phyloP scores from a whole-genome alignment of 1,284 basidiomycete species.

The Malassezia pachydermatis region DNA sequence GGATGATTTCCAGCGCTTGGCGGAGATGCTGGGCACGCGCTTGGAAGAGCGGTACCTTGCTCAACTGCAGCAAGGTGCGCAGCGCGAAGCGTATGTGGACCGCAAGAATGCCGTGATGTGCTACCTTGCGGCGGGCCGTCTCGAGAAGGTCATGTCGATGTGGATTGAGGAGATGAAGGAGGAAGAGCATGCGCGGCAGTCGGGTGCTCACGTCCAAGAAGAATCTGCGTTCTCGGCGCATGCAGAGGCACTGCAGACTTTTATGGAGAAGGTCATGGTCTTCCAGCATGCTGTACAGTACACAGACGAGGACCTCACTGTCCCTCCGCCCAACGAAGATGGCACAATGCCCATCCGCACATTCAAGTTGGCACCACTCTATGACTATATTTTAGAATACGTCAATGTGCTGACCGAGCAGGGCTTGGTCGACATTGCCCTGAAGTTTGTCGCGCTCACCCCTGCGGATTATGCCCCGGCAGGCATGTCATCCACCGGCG shows the following conservation, averaged over 20 bases:
- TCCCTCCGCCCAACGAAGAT: conserved; percentile 50
- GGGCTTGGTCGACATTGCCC: conserved; percentile 73
- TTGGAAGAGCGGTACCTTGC: conserved; percentile 71
- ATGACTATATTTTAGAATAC: conserved; percentile 91
- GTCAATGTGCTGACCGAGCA: conserved; percentile 83
- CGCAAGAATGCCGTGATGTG: conserved; percentile 85
- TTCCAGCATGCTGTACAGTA: conserved; percentile 85
- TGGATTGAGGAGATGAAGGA: conserved; percentile 86
- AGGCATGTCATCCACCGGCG: conserved; percentile 1
- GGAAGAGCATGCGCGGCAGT: conserved; percentile 57
- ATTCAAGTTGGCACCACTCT: conserved; percentile 76
- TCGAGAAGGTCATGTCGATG: conserved; percentile 80
- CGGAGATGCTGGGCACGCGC: conserved; percentile 82
- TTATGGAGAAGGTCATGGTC: conserved; percentile 91
- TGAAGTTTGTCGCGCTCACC: conserved; percentile 67
- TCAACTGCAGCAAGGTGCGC: conserved; percentile 47
- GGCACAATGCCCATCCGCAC: conserved; percentile 55
- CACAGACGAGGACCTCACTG: conserved; percentile 64
- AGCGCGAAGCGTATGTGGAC: conserved; percentile 53
- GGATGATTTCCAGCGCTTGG: conserved; percentile 73
- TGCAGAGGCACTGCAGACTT: conserved; percentile 77
- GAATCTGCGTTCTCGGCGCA: conserved; percentile 63
- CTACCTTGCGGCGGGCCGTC: conserved; percentile 69
- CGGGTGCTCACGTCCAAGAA: conserved; percentile 17
- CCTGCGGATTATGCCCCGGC: conserved; percentile 62